phyloP scores from a whole-genome alignment of 1,284 basidiomycete genomes.

The Boletus sp. region DNA sequence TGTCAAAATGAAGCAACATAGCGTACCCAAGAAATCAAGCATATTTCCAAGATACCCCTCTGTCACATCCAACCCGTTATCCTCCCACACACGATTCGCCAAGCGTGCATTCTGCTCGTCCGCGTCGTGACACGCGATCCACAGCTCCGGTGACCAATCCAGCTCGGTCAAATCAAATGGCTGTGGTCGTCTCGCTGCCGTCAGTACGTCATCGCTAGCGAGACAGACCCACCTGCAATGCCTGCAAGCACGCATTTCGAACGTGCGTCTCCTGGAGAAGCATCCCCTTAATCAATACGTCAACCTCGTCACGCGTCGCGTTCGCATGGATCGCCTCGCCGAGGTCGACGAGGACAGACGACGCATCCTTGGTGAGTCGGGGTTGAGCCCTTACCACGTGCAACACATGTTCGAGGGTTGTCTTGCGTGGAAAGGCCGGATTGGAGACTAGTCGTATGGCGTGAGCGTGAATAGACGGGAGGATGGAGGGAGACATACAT shows the following conservation, averaged over 20 bases:
- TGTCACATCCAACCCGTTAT: conserved; percentile 92
- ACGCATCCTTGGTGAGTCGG: conserved; percentile 85
- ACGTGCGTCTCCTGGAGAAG: conserved; percentile 91
- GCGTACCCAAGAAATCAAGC: conserved; percentile 69
- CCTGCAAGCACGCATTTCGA: conserved; percentile 89
- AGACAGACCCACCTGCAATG: conserved; percentile 62
- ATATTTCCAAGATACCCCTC: conserved; percentile 71
- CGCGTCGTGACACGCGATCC: conserved; percentile 89
- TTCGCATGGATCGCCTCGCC: conserved; percentile 81
- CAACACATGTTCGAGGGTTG: conserved; percentile 75
- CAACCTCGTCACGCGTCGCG: conserved; percentile 66
- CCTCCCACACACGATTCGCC: conserved; percentile 90
- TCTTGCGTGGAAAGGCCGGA: conserved; percentile 70
- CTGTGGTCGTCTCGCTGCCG: conserved; percentile 45
- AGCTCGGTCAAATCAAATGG: conserved; percentile 94
- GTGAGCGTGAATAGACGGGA: background rate
- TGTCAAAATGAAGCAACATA: background rate
- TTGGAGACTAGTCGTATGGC: conserved; percentile 56
- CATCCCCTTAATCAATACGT: conserved; percentile 72
- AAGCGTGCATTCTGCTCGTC: conserved; percentile 92
- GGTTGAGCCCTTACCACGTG: conserved; percentile 80
- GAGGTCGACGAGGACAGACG: conserved; percentile 81
- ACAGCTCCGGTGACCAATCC: conserved; percentile 90
- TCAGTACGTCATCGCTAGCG: background rate
- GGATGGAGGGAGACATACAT: conserved; percentile 54